These are phyloP conservation scores for Lathyrus tuberosus DNA, from an alignment of 306 rosid genomes.

Conservation along the genomic window DNA sequence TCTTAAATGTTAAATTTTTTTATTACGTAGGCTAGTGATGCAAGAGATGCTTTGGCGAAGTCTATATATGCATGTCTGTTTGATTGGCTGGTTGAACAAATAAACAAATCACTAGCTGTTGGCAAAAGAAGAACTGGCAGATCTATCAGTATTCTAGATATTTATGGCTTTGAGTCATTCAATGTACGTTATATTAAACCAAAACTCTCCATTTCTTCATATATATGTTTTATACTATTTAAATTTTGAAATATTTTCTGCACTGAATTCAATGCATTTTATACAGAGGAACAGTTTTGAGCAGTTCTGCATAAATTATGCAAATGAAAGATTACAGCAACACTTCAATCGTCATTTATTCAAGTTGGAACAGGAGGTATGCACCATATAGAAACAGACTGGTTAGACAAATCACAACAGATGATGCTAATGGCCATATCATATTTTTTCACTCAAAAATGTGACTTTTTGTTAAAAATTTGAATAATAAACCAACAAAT, in stretches of 20 bases:
- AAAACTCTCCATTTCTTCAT: slow-evolving; percentile 9
- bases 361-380: slow-evolving; percentile 99
- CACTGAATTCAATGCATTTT: slow-evolving; percentile 24
- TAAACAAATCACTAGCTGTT: slow-evolving; percentile 94
- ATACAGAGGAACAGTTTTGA: slow-evolving; percentile 94
- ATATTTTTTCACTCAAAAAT: slow-evolving; percentile 26
- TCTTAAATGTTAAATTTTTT: slow-evolving; percentile 20
- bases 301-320: slow-evolving; percentile 99
- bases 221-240: slow-evolving; percentile 8
- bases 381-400: slow-evolving; percentile 18
- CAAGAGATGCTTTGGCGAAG: slow-evolving; percentile 99
- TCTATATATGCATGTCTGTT: slow-evolving; percentile 88
- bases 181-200: slow-evolving; percentile 64
- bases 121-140: slow-evolving; percentile 97
- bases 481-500: neutral
- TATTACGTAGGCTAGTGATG: slow-evolving; percentile 74
- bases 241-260: slow-evolving; percentile 34
- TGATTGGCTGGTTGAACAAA: slow-evolving; percentile 98
- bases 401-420: slow-evolving; percentile 26
- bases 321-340: slow-evolving; percentile 96
- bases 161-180: slow-evolving; percentile 98
- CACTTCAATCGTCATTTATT: slow-evolving; percentile 98
- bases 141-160: slow-evolving; percentile 98
- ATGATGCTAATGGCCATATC: neutral
- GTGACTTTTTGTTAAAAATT: neutral